Percentiles rank a stretch among this genome's conserved stretches.
Evolutionary conservation across 345 rosid genomes (phyloP).

Genomic region (Acer saccharum): DNA sequence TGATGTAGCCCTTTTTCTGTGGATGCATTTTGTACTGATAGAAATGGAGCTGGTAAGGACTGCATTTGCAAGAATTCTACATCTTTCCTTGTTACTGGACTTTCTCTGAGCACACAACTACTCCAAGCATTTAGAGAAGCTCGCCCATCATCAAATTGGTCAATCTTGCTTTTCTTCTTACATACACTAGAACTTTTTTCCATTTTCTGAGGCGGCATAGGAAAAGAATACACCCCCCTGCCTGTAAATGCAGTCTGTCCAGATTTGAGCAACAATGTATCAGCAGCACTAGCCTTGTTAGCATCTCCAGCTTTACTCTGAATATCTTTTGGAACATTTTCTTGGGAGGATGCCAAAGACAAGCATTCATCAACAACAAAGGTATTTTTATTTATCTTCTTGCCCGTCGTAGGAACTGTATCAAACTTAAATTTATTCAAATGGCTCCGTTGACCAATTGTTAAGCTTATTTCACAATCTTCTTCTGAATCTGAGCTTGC

Average conservation of each 20-base stretch:
- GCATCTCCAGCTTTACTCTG: constrained; percentile 32
- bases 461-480: constrained; percentile 30
- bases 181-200: constrained; percentile 42
- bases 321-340: constrained; percentile 37
- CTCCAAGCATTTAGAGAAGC: constrained; percentile 34
- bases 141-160: constrained; percentile 33
- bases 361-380: constrained; percentile 37
- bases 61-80: constrained; percentile 27
- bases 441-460: constrained; percentile 34
- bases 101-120: constrained; percentile 36
- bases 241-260: constrained; percentile 28
- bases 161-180: constrained; percentile 56
- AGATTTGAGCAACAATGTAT: constrained; percentile 27
- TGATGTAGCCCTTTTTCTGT: constrained; percentile 42
- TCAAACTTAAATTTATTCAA: constrained; percentile 42
- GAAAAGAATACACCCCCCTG: constrained; percentile 39
- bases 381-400: constrained; percentile 53
- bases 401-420: constrained; percentile 37
- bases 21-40: constrained; percentile 34
- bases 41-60: constrained; percentile 29
- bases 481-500: constrained; percentile 43
- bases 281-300: constrained; percentile 21
- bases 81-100: constrained; percentile 32
- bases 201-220: constrained; percentile 39
- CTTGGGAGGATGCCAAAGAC: constrained; percentile 34